These are phyloP conservation scores for Mycothermus thermophilus DNA, from an alignment of 495 filamentous ascomycete species.

Conservation along the genomic window DNA sequence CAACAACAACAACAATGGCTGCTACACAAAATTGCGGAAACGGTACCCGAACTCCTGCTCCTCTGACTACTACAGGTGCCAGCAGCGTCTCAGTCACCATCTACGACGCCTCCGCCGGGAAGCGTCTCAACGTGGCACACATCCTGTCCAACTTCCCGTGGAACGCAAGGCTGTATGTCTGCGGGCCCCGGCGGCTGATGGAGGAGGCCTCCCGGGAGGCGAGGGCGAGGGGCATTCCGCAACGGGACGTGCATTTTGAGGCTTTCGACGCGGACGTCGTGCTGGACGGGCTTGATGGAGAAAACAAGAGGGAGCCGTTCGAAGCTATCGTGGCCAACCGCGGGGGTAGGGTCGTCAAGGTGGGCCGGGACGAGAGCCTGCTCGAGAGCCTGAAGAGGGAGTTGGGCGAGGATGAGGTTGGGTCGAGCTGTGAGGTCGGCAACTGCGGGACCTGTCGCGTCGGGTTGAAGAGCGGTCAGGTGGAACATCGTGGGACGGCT, in stretches of 20 bases:
- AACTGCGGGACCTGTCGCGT: conserved; percentile 48
- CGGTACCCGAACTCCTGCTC: no score
- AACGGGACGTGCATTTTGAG: conserved; percentile 41
- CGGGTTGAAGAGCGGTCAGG: conserved; percentile 30
- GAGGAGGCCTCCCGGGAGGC: conserved; percentile 27
- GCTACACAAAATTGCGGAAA: no score
- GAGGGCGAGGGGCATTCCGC: conserved; percentile 22
- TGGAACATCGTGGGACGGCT: conserved; percentile 41
- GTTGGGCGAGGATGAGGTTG: conserved; percentile 32
- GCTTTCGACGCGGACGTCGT: conserved; percentile 36
- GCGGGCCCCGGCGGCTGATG: conserved; percentile 39
- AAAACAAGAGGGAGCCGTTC: conserved; percentile 45
- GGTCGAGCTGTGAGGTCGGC: conserved; percentile 41
- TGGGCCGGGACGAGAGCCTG: conserved; percentile 30
- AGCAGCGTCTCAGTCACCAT: no score
- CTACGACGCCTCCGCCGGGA: conserved; percentile 33
- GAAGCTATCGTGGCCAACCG: conserved; percentile 32
- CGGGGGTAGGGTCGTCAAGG: conserved; percentile 16
- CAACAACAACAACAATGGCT: no score
- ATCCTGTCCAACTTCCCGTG: conserved; percentile 27
- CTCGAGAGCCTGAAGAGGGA: conserved; percentile 27
- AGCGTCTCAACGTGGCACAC: conserved; percentile 31
- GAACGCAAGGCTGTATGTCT: conserved; percentile 41
- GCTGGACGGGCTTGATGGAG: no score
- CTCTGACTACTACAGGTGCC: no score